These are phyloP conservation scores for Mucor piriformis DNA, from an alignment of 371 early-diverging fungal species.

Conservation along the genomic window DNA sequence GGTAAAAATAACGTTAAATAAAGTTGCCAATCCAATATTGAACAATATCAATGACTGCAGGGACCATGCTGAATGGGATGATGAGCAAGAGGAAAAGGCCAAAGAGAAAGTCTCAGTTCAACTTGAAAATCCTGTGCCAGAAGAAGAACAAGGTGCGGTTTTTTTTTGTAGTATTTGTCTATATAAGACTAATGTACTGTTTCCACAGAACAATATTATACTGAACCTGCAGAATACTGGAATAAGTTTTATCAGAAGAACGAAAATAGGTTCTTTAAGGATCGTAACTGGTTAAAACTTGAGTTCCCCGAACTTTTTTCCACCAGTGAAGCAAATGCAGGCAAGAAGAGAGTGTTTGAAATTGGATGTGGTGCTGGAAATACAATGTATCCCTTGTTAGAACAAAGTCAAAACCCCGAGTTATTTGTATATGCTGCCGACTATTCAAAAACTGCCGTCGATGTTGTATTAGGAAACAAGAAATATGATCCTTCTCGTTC, in stretches of 20 bases:
- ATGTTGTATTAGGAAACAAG: slow-evolving; percentile 67
- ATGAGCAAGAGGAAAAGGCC: slow-evolving; percentile 67
- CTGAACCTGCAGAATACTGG: slow-evolving; percentile 51
- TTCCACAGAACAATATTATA: slow-evolving; percentile 44
- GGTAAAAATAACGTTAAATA: slow-evolving; percentile 42
- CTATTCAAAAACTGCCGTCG: slow-evolving; percentile 78
- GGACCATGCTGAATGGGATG: slow-evolving; percentile 85
- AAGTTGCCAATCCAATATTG: neutral
- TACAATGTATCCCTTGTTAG: slow-evolving; percentile 89
- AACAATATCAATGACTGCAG: slow-evolving; percentile 25
- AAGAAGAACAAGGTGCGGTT: slow-evolving; percentile 45
- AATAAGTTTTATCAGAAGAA: slow-evolving; percentile 91
- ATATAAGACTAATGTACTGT: neutral
- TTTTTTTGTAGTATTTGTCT: neutral
- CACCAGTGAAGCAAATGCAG: slow-evolving; percentile 38
- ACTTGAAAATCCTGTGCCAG: slow-evolving; percentile 46
- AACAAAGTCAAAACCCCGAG: slow-evolving; percentile 63
- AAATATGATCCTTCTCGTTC: slow-evolving; percentile 64
- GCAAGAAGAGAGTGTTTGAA: slow-evolving; percentile 66
- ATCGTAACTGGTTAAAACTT: slow-evolving; percentile 90
- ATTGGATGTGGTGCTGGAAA: slow-evolving; percentile 98
- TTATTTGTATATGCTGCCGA: slow-evolving; percentile 82
- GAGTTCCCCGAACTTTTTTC: slow-evolving; percentile 87
- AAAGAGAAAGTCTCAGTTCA: slow-evolving; percentile 43
- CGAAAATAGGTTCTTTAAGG: slow-evolving; percentile 93